Conservation (phyloP, 164 flowering plant genomes). For the Liriodendron chinense region DNA sequence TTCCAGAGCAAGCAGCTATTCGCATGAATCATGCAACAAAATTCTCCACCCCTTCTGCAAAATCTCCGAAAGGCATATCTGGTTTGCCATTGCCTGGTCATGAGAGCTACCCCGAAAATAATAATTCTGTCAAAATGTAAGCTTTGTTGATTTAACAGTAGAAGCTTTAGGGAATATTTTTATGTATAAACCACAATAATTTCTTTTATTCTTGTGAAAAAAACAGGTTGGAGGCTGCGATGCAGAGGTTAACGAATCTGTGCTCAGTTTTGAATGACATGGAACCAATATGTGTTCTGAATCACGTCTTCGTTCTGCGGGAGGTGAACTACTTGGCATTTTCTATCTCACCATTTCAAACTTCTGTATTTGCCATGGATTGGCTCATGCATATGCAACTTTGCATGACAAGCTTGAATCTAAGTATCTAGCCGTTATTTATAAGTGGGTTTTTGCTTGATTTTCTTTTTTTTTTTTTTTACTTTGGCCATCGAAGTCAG, state of each 20-base stretch:
- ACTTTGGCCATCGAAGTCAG: not conserved
- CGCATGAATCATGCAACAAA: conserved; percentile 78
- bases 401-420: no score
- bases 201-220: conserved; percentile 8
- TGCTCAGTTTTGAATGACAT: conserved; percentile 96
- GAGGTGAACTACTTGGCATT: conserved; percentile 53
- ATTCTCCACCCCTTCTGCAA: conserved; percentile 53
- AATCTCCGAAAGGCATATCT: conserved; percentile 61
- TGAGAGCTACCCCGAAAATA: conserved; percentile 93
- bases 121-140: conserved; percentile 81
- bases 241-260: conserved; percentile 92
- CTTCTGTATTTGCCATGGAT: not conserved
- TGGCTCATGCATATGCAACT: no score
- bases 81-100: conserved; percentile 82
- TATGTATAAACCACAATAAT: conserved; percentile 2
- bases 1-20: conserved; percentile 94
- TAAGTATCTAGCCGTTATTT: not conserved
- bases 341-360: not conserved
- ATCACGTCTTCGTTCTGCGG: conserved; percentile 95
- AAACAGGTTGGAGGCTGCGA: conserved; percentile 96
- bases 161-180: not conserved
- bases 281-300: conserved; percentile 98
- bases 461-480: not conserved
- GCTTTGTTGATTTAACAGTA: conserved; percentile 15
- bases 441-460: not conserved